Conservation (phyloP, 2,329 filamentous ascomycete species). For the Stachybotrys chartarum region DNA sequence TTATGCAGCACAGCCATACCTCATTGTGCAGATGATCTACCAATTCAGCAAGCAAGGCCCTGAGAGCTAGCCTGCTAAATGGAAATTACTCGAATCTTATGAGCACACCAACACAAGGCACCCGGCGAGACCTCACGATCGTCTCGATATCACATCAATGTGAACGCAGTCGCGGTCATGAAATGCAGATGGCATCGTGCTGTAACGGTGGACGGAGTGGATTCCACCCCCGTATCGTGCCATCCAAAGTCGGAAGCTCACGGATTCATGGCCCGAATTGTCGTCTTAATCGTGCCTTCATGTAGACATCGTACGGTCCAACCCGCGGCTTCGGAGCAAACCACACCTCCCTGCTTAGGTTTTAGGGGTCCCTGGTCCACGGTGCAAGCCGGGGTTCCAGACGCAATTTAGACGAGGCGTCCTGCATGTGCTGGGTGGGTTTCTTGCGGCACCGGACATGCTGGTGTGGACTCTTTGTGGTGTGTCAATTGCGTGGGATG, state of each 20-base stretch:
- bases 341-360: not conserved
- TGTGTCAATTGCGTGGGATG: not conserved
- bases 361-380: not conserved
- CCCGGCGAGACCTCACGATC: not conserved
- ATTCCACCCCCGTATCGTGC: not conserved
- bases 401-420: not conserved
- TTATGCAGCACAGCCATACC: not conserved
- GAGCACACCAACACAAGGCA: not conserved
- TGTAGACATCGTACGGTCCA: not conserved
- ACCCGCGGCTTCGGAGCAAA: not conserved
- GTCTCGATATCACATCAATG: not conserved
- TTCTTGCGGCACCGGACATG: not conserved
- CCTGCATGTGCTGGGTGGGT: not conserved
- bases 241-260: not conserved
- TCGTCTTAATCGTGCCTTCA: not conserved
- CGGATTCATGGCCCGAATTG: too few relatives aligned
- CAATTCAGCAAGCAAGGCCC: not conserved
- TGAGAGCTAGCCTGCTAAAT: not conserved
- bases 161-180: not conserved
- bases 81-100: not conserved
- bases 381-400: not conserved
- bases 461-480: not conserved
- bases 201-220: not conserved
- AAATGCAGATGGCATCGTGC: not conserved
- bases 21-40: not conserved